Percentiles rank a stretch among this genome's conserved stretches.
phyloP scores from a whole-genome alignment of 148 eudicot genomes.

The Chenopodium album region DNA sequence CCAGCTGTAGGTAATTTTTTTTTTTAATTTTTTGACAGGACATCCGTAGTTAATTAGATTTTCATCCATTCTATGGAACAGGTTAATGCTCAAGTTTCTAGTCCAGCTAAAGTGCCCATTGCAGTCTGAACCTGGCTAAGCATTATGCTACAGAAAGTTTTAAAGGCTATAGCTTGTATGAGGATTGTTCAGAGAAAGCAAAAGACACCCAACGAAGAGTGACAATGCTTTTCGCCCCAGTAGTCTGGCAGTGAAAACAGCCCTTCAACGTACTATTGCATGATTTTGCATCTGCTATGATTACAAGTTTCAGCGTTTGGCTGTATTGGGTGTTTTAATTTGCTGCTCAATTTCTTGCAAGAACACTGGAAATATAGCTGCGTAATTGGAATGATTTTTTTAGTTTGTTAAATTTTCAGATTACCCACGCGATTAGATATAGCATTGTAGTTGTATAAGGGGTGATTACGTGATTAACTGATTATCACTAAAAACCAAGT shows the following conservation, averaged over 20 bases:
- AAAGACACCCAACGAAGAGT: slow-evolving; percentile 4
- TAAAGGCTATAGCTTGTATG: slow-evolving; percentile 30
- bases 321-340: slow-evolving; percentile 44
- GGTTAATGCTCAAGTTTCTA: slow-evolving; percentile 63
- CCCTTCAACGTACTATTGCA: background rate
- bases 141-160: slow-evolving; percentile 14
- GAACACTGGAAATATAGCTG: slow-evolving; percentile 19
- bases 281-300: slow-evolving; percentile 2
- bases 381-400: background rate
- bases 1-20: too few species aligned
- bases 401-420: too few species aligned
- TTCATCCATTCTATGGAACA: slow-evolving; percentile 31
- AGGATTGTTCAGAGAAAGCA: slow-evolving; percentile 21
- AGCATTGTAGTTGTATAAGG: background rate
- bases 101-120: slow-evolving; percentile 63
- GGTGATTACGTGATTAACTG: background rate
- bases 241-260: background rate
- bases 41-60: background rate
- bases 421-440: background rate
- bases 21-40: background rate
- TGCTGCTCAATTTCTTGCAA: slow-evolving; percentile 17
- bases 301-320: slow-evolving; percentile 24
- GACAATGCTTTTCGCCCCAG: background rate
- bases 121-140: slow-evolving; percentile 50
- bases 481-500: background rate